phyloP scores from a whole-genome alignment of 129 eudicot genomes.

The Artemisia tridentata region DNA sequence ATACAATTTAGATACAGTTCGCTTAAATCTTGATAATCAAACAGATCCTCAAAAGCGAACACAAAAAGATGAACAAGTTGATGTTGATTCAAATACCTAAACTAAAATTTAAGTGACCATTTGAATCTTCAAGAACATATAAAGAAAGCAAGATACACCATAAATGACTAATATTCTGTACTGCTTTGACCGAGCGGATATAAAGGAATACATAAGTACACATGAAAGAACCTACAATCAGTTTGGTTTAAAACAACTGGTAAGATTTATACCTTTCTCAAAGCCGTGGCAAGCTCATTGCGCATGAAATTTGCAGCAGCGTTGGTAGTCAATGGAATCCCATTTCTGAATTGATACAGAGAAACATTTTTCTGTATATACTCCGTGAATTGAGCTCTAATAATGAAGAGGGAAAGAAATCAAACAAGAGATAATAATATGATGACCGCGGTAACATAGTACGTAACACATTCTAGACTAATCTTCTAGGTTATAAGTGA shows the following conservation, averaged over 20 bases:
- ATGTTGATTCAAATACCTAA: not conserved
- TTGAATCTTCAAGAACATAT: slow-evolving; percentile 10
- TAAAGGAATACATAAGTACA: not conserved
- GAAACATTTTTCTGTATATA: slow-evolving; percentile 92
- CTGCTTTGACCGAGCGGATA: slow-evolving; percentile 1
- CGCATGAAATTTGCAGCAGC: slow-evolving; percentile 97
- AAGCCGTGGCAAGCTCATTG: slow-evolving; percentile 96
- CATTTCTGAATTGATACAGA: slow-evolving; percentile 84
- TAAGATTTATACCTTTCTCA: slow-evolving; percentile 64
- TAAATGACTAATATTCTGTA: not conserved
- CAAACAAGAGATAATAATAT: not conserved
- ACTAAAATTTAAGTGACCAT: not conserved
- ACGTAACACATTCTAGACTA: not conserved
- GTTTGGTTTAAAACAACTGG: not conserved
- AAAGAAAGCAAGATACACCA: slow-evolving; percentile 3
- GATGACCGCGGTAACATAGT: not conserved
- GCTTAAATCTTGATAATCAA: too few relatives aligned
- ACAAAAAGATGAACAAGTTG: slow-evolving; percentile 5
- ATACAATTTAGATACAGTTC: slow-evolving; percentile 1
- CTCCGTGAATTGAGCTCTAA: slow-evolving; percentile 95
- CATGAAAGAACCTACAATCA: not conserved
- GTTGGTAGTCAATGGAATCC: slow-evolving; percentile 83
- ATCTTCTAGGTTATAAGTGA: not conserved
- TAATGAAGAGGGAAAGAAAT: not conserved
- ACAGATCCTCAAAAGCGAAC: slow-evolving; percentile 3